Percentiles rank a stretch among this genome's conserved stretches.
Conservation (phyloP, 2,329 filamentous ascomycete species). For the Cadophora luteo-olivacea region DNA sequence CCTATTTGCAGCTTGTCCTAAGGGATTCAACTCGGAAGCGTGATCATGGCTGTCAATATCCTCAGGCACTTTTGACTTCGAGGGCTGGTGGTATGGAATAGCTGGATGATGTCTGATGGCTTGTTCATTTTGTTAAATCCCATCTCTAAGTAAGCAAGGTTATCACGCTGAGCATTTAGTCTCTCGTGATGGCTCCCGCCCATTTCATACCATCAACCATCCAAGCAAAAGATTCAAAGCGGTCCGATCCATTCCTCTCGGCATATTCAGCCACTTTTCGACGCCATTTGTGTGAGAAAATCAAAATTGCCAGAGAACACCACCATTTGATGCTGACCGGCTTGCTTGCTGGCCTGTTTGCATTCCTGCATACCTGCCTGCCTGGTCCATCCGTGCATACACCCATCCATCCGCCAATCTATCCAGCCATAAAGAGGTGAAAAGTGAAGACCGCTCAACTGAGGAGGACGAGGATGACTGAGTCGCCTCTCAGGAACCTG, state of each 20-base stretch:
- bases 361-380: slow-evolving; percentile 23
- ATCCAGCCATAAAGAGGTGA: slow-evolving; percentile 23
- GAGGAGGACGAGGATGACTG: slow-evolving; percentile 46
- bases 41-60: neutral
- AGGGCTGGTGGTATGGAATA: too few relatives aligned
- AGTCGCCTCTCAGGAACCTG: slow-evolving; percentile 48
- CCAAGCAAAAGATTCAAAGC: slow-evolving; percentile 5
- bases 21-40: too few relatives aligned
- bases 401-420: slow-evolving; percentile 11
- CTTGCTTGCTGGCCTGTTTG: neutral
- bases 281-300: slow-evolving; percentile 35
- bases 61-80: neutral
- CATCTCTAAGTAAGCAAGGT: neutral
- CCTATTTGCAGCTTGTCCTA: neutral
- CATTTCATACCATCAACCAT: slow-evolving; percentile 6
- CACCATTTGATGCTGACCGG: slow-evolving; percentile 12
- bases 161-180: neutral
- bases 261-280: slow-evolving; percentile 40
- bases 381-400: slow-evolving; percentile 20
- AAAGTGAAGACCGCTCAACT: slow-evolving; percentile 38
- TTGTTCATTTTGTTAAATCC: neutral
- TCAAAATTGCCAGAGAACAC: slow-evolving; percentile 32
- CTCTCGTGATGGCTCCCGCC: too few relatives aligned
- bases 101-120: neutral
- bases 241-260: slow-evolving; percentile 16